A percentile compares a stretch with the other conserved stretches of the same genome.
Conservation (phyloP, 73 alveolate genomes). For the Tetrahymena borealis region DNA sequence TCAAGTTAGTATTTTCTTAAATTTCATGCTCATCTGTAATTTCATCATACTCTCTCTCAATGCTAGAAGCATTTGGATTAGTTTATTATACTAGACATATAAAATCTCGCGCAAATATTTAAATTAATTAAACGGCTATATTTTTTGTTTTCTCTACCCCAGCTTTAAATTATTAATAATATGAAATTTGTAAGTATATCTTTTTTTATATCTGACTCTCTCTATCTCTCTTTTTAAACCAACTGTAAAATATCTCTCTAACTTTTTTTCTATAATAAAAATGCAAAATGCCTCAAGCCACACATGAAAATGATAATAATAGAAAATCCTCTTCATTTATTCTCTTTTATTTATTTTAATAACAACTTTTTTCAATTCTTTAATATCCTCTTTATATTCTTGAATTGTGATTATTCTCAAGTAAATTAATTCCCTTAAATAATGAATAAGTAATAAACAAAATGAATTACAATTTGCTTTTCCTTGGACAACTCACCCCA, state of each 20-base stretch:
- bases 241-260: not conserved
- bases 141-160: not conserved
- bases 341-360: no score
- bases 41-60: no score
- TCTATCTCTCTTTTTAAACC: not conserved
- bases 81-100: not conserved
- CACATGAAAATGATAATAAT: no score
- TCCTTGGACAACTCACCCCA: constrained; percentile 42
- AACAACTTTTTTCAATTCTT: not conserved
- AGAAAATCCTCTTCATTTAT: no score
- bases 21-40: no score
- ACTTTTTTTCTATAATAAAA: no score
- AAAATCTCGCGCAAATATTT: constrained; percentile 1
- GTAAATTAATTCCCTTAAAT: not conserved
- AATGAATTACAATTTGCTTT: constrained; percentile 14
- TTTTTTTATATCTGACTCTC: not conserved
- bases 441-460: not conserved
- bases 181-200: not conserved
- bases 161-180: not conserved
- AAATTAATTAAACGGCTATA: not conserved
- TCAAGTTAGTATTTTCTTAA: no score
- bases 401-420: not conserved
- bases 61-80: no score
- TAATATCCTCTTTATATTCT: not conserved
- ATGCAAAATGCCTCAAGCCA: no score